Evolutionary conservation across 306 rosid genomes (phyloP).

Genomic region (Medicago lupulina): DNA sequence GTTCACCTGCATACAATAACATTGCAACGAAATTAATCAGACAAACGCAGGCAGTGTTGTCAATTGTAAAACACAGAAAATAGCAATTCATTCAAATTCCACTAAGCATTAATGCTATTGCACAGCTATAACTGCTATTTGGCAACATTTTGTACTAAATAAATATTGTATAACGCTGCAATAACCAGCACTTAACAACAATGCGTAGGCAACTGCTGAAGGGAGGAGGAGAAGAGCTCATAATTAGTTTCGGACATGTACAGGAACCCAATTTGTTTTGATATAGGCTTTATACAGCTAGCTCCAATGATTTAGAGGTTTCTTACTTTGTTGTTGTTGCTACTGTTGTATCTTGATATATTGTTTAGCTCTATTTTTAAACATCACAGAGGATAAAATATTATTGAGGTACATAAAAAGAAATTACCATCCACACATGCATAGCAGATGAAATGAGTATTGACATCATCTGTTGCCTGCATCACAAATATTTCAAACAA

Average conservation of each 20-base stretch:
- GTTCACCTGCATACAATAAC: slow-evolving; percentile 55
- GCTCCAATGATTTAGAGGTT: neutral
- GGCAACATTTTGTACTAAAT: too few relatives aligned
- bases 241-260: slow-evolving; percentile 7
- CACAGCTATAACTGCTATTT: too few relatives aligned
- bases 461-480: slow-evolving; percentile 75
- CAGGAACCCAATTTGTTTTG: neutral
- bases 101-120: too few relatives aligned
- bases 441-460: slow-evolving; percentile 89
- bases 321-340: neutral
- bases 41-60: neutral
- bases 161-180: too few relatives aligned
- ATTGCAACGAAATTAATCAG: slow-evolving; percentile 17
- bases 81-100: too few relatives aligned
- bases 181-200: too few relatives aligned
- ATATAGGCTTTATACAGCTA: neutral
- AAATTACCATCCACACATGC: slow-evolving; percentile 73
- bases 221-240: slow-evolving; percentile 1
- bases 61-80: too few relatives aligned
- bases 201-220: neutral
- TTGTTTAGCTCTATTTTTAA: slow-evolving; percentile 19
- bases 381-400: slow-evolving; percentile 8
- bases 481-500: slow-evolving; percentile 21
- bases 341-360: slow-evolving; percentile 25
- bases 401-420: slow-evolving; percentile 16